Evolutionary conservation across 1,284 basidiomycete species (phyloP).

Genomic region (Pascua sp.): DNA sequence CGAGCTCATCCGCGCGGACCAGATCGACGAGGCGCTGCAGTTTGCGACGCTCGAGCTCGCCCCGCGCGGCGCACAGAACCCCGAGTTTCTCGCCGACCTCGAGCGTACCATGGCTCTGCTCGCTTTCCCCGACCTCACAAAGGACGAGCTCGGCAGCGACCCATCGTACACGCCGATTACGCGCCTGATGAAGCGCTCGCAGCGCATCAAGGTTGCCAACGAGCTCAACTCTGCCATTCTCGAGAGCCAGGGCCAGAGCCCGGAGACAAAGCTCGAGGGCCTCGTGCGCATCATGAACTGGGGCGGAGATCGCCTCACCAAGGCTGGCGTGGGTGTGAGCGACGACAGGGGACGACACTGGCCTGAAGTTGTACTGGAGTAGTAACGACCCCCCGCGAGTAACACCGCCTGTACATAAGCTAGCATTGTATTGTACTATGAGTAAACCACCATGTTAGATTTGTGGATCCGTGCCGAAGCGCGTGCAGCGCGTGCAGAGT

Average conservation of each 20-base stretch:
- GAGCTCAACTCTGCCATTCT: slow-evolving; percentile 94
- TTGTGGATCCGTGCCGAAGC: no score
- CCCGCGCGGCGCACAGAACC: slow-evolving; percentile 89
- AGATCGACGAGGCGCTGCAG: slow-evolving; percentile 71
- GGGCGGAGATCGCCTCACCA: slow-evolving; percentile 77
- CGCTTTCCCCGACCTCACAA: slow-evolving; percentile 67
- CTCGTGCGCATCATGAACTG: slow-evolving; percentile 79
- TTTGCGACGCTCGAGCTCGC: slow-evolving; percentile 94
- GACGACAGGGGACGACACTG: slow-evolving; percentile 17
- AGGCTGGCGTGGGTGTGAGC: slow-evolving; percentile 43
- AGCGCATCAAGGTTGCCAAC: slow-evolving; percentile 81
- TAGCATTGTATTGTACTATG: background rate
- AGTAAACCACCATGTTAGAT: background rate
- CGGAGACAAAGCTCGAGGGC: slow-evolving; percentile 84
- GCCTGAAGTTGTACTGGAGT: slow-evolving; percentile 15
- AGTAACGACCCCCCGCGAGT: background rate
- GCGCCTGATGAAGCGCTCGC: slow-evolving; percentile 70
- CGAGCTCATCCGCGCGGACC: slow-evolving; percentile 83
- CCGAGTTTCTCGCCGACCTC: slow-evolving; percentile 84
- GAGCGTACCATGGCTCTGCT: slow-evolving; percentile 94
- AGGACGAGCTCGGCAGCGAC: slow-evolving; percentile 37
- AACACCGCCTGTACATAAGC: no score
- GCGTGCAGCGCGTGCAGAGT: no score
- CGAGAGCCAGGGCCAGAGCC: slow-evolving; percentile 83
- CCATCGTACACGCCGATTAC: slow-evolving; percentile 43